Conservation (phyloP, 1,284 basidiomycete species). For the Ceratobasidium sp. region DNA sequence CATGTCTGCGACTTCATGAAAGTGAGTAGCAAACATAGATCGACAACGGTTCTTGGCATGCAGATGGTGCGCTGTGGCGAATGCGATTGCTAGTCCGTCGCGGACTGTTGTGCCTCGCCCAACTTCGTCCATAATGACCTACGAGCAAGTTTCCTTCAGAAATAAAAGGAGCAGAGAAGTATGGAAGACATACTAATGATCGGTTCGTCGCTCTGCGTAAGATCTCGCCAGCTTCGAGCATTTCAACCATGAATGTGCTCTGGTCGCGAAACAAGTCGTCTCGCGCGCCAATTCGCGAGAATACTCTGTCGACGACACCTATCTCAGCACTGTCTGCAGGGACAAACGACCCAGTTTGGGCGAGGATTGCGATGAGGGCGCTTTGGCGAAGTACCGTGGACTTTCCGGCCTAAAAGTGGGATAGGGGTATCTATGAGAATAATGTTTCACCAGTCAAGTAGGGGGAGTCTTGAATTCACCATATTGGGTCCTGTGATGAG, state of each 20-base stretch:
- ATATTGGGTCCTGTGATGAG: conserved; percentile 97
- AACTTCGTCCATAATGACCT: conserved; percentile 98
- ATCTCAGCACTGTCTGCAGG: conserved; percentile 83
- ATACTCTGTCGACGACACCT: conserved; percentile 90
- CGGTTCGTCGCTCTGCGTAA: conserved; percentile 81
- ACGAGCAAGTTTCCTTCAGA: conserved; percentile 21
- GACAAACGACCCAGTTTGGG: conserved; percentile 93
- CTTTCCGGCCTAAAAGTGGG: conserved; percentile 62
- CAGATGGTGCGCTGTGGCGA: conserved; percentile 88
- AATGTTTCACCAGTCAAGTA: not conserved
- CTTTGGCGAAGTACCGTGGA: conserved; percentile 93
- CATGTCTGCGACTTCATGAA: conserved; percentile 92
- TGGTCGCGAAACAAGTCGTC: conserved; percentile 94
- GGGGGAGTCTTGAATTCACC: conserved; percentile 64
- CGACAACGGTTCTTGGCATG: conserved; percentile 78
- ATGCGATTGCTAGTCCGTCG: conserved; percentile 94
- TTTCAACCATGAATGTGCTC: conserved; percentile 95
- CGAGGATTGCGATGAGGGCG: conserved; percentile 89
- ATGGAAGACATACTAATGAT: conserved; percentile 70
- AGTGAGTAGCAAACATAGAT: conserved; percentile 95
- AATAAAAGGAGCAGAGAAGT: conserved; percentile 11
- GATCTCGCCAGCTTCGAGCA: conserved; percentile 87
- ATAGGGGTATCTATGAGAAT: not conserved
- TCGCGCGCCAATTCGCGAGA: conserved; percentile 94
- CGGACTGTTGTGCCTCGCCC: conserved; percentile 93